Conservation (phyloP, 2,329 filamentous ascomycete species). For the Aspergillus fischeri region DNA sequence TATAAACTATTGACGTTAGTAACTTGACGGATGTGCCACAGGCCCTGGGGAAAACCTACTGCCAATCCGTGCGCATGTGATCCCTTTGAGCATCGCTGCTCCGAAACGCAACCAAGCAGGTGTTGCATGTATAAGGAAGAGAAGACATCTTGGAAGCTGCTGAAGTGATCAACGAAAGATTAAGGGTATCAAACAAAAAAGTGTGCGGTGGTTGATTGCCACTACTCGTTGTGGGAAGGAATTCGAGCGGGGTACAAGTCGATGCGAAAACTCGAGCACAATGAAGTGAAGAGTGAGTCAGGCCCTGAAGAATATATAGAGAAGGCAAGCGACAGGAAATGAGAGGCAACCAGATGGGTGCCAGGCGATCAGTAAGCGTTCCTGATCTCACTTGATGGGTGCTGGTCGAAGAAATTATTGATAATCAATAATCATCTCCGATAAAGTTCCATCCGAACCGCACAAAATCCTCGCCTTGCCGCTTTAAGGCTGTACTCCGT, state of each 20-base stretch:
- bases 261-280: not conserved
- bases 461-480: conserved; percentile 16
- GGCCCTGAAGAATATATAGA: not conserved
- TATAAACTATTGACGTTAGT: conserved; percentile 62
- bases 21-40: not conserved
- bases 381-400: not conserved
- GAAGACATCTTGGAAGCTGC: conserved; percentile 43
- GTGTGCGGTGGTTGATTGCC: conserved; percentile 28
- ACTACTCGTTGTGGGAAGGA: not conserved
- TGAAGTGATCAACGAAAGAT: conserved; percentile 19
- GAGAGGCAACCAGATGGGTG: not conserved
- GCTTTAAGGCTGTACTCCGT: conserved; percentile 13
- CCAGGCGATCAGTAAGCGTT: not conserved
- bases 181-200: conserved; percentile 7
- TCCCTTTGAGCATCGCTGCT: conserved; percentile 87
- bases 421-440: conserved; percentile 12
- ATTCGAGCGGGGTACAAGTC: conserved; percentile 17
- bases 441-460: conserved; percentile 4
- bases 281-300: not conserved
- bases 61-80: conserved; percentile 99
- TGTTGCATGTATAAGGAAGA: conserved; percentile 97
- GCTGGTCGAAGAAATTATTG: not conserved
- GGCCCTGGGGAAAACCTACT: conserved; percentile 57
- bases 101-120: conserved; percentile 93
- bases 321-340: not conserved